A percentile compares a stretch with the other conserved stretches of the same genome.
Conservation (phyloP, 306 rosid species). For the Rubus parviflorus region DNA sequence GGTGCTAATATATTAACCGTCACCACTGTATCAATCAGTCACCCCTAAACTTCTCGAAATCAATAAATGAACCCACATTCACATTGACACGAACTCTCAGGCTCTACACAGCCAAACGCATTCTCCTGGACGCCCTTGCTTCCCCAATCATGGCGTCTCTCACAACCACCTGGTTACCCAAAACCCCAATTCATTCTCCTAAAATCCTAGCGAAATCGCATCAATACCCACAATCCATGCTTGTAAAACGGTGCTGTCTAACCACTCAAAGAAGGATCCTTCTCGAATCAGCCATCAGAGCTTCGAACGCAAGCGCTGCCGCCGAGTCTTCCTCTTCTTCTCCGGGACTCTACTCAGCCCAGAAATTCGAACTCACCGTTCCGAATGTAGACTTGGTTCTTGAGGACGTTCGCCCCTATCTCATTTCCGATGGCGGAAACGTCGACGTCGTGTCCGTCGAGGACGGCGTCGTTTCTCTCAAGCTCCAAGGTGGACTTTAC, state of each 20-base stretch:
- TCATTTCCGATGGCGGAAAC: conserved; percentile 90
- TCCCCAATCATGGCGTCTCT: conserved; percentile 41
- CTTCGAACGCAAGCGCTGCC: conserved; percentile 43
- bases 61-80: too few relatives aligned
- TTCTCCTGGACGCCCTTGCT: not conserved
- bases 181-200: conserved; percentile 24
- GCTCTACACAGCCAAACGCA: not conserved
- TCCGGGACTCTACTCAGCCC: conserved; percentile 83
- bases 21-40: too few relatives aligned
- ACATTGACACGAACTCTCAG: not conserved
- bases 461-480: conserved; percentile 81
- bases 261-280: conserved; percentile 15
- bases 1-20: too few relatives aligned
- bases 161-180: conserved; percentile 30
- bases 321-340: conserved; percentile 33
- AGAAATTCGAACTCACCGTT: conserved; percentile 64
- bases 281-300: conserved; percentile 26
- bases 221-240: conserved; percentile 15
- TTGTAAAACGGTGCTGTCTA: not conserved
- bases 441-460: conserved; percentile 83
- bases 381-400: conserved; percentile 84
- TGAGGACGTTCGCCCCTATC: conserved; percentile 91
- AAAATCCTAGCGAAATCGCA: conserved; percentile 8
- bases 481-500: conserved; percentile 57
- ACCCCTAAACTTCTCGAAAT: too few relatives aligned